These are phyloP conservation scores for Cladosporium sp. DNA, from an alignment of 2,329 filamentous ascomycete genomes.

Conservation along the genomic window DNA sequence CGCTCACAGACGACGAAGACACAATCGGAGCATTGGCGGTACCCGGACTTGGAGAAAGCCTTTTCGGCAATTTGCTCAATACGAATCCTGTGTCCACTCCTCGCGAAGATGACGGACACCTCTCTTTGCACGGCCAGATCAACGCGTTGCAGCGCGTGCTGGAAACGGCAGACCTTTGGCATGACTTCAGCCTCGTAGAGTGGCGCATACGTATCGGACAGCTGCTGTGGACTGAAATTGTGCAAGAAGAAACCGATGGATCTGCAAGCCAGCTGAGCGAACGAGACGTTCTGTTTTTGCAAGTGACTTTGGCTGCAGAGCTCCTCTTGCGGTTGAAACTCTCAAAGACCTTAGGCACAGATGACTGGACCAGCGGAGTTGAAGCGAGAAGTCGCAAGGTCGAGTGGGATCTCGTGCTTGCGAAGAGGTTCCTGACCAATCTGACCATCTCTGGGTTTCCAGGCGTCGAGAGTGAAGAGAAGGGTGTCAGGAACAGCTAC, in stretches of 20 bases:
- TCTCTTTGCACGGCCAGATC: slow-evolving; percentile 46
- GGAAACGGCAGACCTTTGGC: slow-evolving; percentile 47
- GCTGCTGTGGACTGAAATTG: slow-evolving; percentile 42
- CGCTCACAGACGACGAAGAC: not conserved
- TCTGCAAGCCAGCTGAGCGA: slow-evolving; percentile 39
- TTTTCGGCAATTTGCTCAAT: slow-evolving; percentile 31
- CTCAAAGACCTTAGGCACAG: not conserved
- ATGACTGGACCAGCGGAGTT: too few relatives aligned
- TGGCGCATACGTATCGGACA: slow-evolving; percentile 50
- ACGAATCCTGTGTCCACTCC: slow-evolving; percentile 19
- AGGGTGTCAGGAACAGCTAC: slow-evolving; percentile 23
- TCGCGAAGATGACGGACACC: slow-evolving; percentile 19
- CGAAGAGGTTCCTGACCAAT: slow-evolving; percentile 50
- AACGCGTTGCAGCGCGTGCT: slow-evolving; percentile 46
- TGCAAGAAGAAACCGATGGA: slow-evolving; percentile 29
- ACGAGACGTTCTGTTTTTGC: slow-evolving; percentile 55
- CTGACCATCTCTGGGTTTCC: slow-evolving; percentile 43
- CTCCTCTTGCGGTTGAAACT: slow-evolving; percentile 56
- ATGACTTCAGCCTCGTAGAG: slow-evolving; percentile 49
- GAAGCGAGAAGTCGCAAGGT: slow-evolving; percentile 41
- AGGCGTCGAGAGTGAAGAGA: slow-evolving; percentile 11
- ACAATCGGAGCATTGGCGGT: slow-evolving; percentile 17
- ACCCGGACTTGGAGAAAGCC: slow-evolving; percentile 30
- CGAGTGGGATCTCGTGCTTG: slow-evolving; percentile 58
- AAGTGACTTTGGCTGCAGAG: slow-evolving; percentile 56